These are phyloP conservation scores for Dipteronia sinensis DNA, from an alignment of 345 rosid genomes.

Conservation along the genomic window DNA sequence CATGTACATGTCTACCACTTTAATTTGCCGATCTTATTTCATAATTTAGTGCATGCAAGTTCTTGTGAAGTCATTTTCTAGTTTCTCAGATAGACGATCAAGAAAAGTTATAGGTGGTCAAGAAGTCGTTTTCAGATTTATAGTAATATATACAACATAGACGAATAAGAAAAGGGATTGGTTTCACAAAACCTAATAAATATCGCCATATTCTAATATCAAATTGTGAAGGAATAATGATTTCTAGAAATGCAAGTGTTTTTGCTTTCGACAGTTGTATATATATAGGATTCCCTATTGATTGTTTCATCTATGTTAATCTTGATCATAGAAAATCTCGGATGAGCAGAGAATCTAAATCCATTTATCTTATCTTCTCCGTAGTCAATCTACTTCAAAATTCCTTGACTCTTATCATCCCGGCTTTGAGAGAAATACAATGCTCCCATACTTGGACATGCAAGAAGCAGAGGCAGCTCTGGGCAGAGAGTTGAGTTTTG, in stretches of 20 bases:
- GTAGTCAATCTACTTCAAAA: not conserved
- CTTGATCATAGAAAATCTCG: not conserved
- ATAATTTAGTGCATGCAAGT: too few species aligned
- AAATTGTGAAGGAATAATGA: too few species aligned
- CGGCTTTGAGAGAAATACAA: slow-evolving; percentile 15
- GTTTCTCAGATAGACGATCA: not conserved
- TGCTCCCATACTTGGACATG: slow-evolving; percentile 68
- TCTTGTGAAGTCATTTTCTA: not conserved
- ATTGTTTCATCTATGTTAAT: too few species aligned
- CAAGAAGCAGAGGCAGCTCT: slow-evolving; percentile 60
- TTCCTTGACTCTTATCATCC: not conserved
- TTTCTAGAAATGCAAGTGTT: not conserved
- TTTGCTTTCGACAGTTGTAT: not conserved
- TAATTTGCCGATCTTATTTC: not conserved
- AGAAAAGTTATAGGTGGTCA: not conserved
- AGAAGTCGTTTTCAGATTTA: not conserved
- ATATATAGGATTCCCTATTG: not conserved
- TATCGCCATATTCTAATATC: not conserved
- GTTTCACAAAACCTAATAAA: not conserved
- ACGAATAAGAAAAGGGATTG: not conserved
- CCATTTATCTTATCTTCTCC: not conserved
- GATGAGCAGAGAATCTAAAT: not conserved
- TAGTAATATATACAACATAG: not conserved
- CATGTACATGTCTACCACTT: too few species aligned
- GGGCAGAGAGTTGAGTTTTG: slow-evolving; percentile 63